These are phyloP conservation scores for Calocybe indica DNA, from an alignment of 768 basidiomycete genomes.

Conservation along the genomic window DNA sequence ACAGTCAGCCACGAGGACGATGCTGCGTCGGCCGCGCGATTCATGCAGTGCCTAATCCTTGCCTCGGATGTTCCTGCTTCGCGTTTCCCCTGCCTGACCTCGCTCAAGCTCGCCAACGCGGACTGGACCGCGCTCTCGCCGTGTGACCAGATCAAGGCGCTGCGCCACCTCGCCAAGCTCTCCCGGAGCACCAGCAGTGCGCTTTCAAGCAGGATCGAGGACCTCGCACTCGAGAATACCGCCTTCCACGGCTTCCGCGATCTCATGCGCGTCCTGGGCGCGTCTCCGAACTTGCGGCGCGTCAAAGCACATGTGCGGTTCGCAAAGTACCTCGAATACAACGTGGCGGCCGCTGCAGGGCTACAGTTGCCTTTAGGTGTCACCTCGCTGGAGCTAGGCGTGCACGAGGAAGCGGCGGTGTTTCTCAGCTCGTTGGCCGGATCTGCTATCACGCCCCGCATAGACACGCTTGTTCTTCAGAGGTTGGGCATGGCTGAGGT, in stretches of 20 bases:
- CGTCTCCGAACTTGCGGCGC: slow-evolving; percentile 16
- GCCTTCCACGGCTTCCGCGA: slow-evolving; percentile 26
- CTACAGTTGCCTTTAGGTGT: slow-evolving; percentile 11
- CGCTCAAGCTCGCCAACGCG: not conserved
- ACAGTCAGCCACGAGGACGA: not conserved
- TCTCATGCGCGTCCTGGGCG: slow-evolving; percentile 15
- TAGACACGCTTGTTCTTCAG: not conserved
- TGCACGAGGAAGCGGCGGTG: slow-evolving; percentile 19
- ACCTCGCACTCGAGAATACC: slow-evolving; percentile 12
- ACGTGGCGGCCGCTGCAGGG: slow-evolving; percentile 9
- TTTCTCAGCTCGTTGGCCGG: slow-evolving; percentile 14
- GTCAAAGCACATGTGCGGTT: slow-evolving; percentile 20
- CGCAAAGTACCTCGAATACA: slow-evolving; percentile 20
- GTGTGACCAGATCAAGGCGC: no score
- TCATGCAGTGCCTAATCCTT: not conserved
- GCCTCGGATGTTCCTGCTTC: not conserved
- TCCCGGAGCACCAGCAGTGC: no score
- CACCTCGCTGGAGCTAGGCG: slow-evolving; percentile 15
- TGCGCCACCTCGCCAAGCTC: no score
- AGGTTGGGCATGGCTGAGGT: not conserved
- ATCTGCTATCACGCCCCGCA: not conserved
- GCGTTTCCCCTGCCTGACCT: not conserved
- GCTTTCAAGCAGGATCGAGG: no score
- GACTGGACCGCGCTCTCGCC: no score
- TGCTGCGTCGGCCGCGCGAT: not conserved